Conservation (phyloP, 164 flowering plant species). For the Aristolochia californica region DNA sequence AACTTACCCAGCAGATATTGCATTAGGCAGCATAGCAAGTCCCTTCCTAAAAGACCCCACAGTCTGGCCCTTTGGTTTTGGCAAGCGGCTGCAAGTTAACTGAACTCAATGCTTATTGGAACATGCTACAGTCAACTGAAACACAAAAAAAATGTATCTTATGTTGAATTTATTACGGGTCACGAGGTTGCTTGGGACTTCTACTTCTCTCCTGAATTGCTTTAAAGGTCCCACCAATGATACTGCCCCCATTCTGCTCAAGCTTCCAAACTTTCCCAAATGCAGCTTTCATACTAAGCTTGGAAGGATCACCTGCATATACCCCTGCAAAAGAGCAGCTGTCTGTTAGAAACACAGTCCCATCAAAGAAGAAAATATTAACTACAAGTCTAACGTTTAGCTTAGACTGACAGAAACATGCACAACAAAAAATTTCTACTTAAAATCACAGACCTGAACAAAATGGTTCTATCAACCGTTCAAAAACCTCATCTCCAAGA, state of each 20-base stretch:
- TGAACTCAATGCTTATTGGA: constrained; percentile 5
- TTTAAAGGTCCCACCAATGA: constrained; percentile 75
- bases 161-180: constrained; percentile 43
- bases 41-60: constrained; percentile 95
- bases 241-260: constrained; percentile 86
- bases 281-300: constrained; percentile 95
- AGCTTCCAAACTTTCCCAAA: constrained; percentile 96
- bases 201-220: constrained; percentile 57
- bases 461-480: constrained; percentile 93
- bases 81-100: constrained; percentile 53
- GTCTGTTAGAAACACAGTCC: constrained; percentile 2
- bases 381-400: neutral
- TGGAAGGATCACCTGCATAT: constrained; percentile 97
- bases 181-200: constrained; percentile 55
- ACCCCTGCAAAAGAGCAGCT: constrained; percentile 50
- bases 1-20: constrained; percentile 61
- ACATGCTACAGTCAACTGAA: constrained; percentile 3
- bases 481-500: constrained; percentile 94
- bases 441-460: constrained; percentile 58
- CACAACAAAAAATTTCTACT: neutral
- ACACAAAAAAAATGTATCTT: constrained; percentile 3
- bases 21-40: constrained; percentile 70
- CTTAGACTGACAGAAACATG: neutral
- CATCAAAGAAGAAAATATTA: neutral
- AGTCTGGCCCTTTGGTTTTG: constrained; percentile 90